These are phyloP conservation scores for Globisporangium carolinianum DNA, from an alignment of 352 stramenopile species.

Conservation along the genomic window DNA sequence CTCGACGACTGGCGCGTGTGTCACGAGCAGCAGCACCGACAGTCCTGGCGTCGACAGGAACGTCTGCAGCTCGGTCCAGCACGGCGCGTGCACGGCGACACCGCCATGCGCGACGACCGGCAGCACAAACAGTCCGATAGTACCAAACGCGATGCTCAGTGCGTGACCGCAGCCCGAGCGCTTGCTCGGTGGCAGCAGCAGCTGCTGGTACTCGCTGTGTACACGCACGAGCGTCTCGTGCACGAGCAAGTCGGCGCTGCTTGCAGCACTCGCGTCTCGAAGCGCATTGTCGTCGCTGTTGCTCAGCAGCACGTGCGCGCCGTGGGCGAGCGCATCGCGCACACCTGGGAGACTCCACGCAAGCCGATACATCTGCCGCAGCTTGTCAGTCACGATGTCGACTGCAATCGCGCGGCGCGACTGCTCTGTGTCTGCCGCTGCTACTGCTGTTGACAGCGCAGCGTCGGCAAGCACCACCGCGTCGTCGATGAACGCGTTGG, in stretches of 20 bases:
- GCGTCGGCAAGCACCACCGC: slow-evolving; percentile 17
- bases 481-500: slow-evolving; percentile 27
- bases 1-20: slow-evolving; percentile 26
- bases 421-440: background rate
- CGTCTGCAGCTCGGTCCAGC: slow-evolving; percentile 22
- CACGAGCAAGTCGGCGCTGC: slow-evolving; percentile 15
- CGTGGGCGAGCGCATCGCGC: slow-evolving; percentile 32
- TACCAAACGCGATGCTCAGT: slow-evolving; percentile 29
- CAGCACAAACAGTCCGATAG: slow-evolving; percentile 47
- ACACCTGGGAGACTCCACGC: slow-evolving; percentile 50
- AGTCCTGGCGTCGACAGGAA: slow-evolving; percentile 34
- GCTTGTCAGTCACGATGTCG: slow-evolving; percentile 18
- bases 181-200: slow-evolving; percentile 45
- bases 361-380: slow-evolving; percentile 48
- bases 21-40: slow-evolving; percentile 28
- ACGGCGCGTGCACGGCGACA: slow-evolving; percentile 10
- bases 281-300: slow-evolving; percentile 22
- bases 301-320: slow-evolving; percentile 38
- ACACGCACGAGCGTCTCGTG: slow-evolving; percentile 19
- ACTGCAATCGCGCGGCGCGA: background rate
- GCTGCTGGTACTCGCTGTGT: slow-evolving; percentile 36
- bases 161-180: slow-evolving; percentile 9
- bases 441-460: background rate
- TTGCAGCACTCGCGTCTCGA: slow-evolving; percentile 9
- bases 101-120: slow-evolving; percentile 16